Base-by-base conservation (phyloP, 192 early-diverging fungal species). In the Rhizoclosmatium sp. region DNA sequence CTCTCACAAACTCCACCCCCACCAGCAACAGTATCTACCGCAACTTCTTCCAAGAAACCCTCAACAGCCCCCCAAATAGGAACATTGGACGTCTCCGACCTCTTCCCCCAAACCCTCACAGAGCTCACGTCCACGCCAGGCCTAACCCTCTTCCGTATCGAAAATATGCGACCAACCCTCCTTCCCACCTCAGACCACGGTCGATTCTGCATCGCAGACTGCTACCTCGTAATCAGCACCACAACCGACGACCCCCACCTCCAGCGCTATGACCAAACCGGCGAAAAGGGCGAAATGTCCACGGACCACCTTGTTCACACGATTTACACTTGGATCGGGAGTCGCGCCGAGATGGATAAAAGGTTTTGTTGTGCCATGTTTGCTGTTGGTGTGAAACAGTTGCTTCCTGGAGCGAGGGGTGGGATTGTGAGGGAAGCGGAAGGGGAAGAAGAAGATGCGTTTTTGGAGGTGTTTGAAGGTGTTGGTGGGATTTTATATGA, bases 351-450 rank as follows among this genome's bases (percentile, higher is more conserved):
- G 66, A 65, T 82, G 19, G 88, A 89, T 72, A 89, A 89, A 70
- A 81, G 83, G 14, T 89, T 89, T 69, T 89, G 88, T 73, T 65
- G 65, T 23, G 88, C 88, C 47, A 85, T 89, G 83, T 89, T 66
- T 72, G 74, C 85, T 19, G 84, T 87, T 7, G 86, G 78, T 4
- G 66, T 88, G 21, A 79, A 87, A 74, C 84, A 89, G 65, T 71
- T 71, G 78, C 21, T 88, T 19, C 76, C 69, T 0, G 31, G 31
- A 5, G 65, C 78, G 3, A 66, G 58, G 2, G 71, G 41, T 10
- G 51, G 44, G 31, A 81, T 88, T 14, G 48, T 79, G 60, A 69
- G 85, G 4, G 42, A 65, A n/a, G 21, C 64, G 10, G n/a, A 75
- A 9, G 46, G 44, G 23, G 80, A 81, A 31, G 80, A 81, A 47